Conservation (phyloP, 768 basidiomycete genomes). For the Mycena epipterygia region DNA sequence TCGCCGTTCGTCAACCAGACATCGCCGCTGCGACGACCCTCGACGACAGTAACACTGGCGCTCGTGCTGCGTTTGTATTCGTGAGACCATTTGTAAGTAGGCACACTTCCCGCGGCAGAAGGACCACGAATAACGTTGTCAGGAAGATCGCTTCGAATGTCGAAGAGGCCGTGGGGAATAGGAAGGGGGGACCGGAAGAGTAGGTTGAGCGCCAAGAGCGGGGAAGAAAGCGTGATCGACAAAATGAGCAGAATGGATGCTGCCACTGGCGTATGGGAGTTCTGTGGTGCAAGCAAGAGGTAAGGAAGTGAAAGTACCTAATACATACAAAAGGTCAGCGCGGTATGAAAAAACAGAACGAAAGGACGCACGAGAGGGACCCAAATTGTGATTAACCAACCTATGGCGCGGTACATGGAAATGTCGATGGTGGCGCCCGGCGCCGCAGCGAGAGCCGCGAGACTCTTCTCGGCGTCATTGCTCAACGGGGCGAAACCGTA, state of each 20-base stretch:
- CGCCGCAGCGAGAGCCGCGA: constrained; percentile 59
- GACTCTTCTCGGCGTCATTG: constrained; percentile 66
- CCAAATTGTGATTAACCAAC: constrained; percentile 80
- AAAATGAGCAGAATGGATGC: constrained; percentile 68
- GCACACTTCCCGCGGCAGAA: constrained; percentile 57
- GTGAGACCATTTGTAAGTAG: constrained; percentile 60
- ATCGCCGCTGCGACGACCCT: constrained; percentile 79
- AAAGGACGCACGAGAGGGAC: constrained; percentile 70
- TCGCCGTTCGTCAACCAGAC: constrained; percentile 83
- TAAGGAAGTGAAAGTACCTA: constrained; percentile 78
- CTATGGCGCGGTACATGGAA: constrained; percentile 65
- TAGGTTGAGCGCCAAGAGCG: constrained; percentile 73
- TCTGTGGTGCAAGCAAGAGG: constrained; percentile 59
- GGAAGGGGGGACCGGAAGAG: constrained; percentile 73
- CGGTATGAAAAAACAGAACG: background rate
- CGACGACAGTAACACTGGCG: constrained; percentile 75
- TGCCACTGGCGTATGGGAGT: constrained; percentile 50
- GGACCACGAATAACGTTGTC: constrained; percentile 57
- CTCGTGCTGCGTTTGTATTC: constrained; percentile 77
- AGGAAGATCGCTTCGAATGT: constrained; percentile 59
- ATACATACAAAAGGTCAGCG: background rate
- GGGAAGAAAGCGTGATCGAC: constrained; percentile 78
- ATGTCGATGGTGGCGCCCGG: constrained; percentile 66
- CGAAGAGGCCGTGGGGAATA: constrained; percentile 76
- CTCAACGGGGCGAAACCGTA: constrained; percentile 70